Conservation (phyloP, 768 basidiomycete species). For the Boletus huronensis region DNA sequence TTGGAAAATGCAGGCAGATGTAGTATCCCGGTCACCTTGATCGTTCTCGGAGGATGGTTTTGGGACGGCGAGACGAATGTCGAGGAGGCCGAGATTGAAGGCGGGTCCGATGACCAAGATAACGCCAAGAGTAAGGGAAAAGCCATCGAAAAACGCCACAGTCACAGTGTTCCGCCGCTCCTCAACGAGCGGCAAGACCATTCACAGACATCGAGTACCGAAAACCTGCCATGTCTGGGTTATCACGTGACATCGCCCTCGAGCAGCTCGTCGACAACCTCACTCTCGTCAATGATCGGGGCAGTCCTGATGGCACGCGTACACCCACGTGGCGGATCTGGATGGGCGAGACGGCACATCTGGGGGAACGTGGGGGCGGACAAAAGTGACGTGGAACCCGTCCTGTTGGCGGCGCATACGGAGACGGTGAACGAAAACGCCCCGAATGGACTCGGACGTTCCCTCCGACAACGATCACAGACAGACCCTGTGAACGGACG, state of each 20-base stretch:
- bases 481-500: neutral
- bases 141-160: neutral
- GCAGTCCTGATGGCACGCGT: constrained; percentile 11
- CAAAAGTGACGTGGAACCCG: constrained; percentile 7
- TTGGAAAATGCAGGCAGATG: constrained; percentile 67
- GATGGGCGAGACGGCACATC: neutral
- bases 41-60: constrained; percentile 94
- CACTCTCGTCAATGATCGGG: constrained; percentile 20
- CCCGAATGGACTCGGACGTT: neutral
- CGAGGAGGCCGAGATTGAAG: neutral
- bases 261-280: constrained; percentile 14
- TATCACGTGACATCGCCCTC: neutral
- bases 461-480: neutral
- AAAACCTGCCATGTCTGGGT: neutral
- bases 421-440: constrained; percentile 1
- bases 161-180: neutral
- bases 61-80: constrained; percentile 38
- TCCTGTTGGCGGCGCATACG: neutral
- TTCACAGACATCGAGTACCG: neutral
- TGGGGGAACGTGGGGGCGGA: neutral
- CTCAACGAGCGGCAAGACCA: neutral
- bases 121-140: constrained; percentile 8
- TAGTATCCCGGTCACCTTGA: constrained; percentile 82
- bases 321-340: neutral
- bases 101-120: neutral